Conservation (phyloP, 768 basidiomycete genomes). For the Lactarius hatsudake region DNA sequence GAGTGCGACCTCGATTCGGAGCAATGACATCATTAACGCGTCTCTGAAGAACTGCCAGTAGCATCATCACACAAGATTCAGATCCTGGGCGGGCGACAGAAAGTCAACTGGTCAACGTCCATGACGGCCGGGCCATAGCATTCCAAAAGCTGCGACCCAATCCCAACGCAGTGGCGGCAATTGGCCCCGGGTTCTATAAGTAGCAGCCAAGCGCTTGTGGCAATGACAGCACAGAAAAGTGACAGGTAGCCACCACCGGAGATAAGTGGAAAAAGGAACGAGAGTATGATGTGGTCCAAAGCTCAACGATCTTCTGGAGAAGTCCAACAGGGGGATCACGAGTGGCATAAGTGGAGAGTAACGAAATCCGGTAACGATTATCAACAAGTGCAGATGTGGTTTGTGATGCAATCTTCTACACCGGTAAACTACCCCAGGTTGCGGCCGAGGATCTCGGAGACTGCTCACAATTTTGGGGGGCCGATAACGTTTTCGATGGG, state of each 20-base stretch:
- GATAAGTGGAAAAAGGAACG: background rate
- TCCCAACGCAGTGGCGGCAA: background rate
- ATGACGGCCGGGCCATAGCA: background rate
- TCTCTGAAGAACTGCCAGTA: background rate
- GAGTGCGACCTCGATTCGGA: background rate
- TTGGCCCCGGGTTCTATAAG: background rate
- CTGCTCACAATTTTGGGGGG: background rate
- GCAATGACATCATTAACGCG: background rate
- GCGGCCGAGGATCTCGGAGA: constrained; percentile 3
- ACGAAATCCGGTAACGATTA: background rate
- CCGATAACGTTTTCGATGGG: background rate
- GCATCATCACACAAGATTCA: background rate
- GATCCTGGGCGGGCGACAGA: background rate
- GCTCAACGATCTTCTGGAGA: background rate
- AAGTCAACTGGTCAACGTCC: no score
- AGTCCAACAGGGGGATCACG: background rate
- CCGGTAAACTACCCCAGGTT: background rate
- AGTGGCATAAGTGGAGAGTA: background rate
- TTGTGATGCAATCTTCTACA: background rate
- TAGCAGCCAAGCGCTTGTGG: background rate
- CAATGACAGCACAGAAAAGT: background rate
- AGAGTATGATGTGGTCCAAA: background rate
- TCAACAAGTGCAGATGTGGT: background rate
- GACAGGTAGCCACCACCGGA: background rate
- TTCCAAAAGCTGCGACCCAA: background rate